Percentiles rank a stretch among this genome's conserved stretches.
These are phyloP conservation scores for Yamadazyma atmosphaerica DNA, from an alignment of 1,139 yeast species.

Conservation along the genomic window DNA sequence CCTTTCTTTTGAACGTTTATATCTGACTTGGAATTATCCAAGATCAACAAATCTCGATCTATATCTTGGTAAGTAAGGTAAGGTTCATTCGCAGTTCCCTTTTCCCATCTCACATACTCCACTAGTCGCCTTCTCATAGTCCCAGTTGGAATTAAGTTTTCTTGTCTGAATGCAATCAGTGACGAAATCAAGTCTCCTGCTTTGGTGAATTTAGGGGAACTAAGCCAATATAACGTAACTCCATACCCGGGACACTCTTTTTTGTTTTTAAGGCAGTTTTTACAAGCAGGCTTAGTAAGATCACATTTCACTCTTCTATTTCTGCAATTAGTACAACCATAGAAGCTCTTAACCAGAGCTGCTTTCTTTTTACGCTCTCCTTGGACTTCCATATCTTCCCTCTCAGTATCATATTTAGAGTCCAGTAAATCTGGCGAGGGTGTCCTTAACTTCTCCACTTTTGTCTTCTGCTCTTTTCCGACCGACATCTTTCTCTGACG, in stretches of 20 bases:
- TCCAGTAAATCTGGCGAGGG: conserved; percentile 2
- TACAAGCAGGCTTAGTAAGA: conserved; percentile 42
- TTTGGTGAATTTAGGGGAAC: conserved; percentile 48
- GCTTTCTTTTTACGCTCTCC: conserved; percentile 8
- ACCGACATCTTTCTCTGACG: background rate
- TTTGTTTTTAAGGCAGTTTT: conserved; percentile 46
- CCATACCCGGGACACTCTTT: conserved; percentile 79
- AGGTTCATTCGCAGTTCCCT: conserved; percentile 32
- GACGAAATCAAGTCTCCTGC: conserved; percentile 16
- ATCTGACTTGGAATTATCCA: conserved; percentile 55
- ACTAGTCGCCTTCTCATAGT: conserved; percentile 62
- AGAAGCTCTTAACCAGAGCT: conserved; percentile 40
- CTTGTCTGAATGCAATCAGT: conserved; percentile 15
- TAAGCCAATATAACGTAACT: conserved; percentile 77
- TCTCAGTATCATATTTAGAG: background rate
- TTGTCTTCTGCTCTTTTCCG: background rate
- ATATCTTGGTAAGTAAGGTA: conserved; percentile 79
- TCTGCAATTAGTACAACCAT: conserved; percentile 56
- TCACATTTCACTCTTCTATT: conserved; percentile 52
- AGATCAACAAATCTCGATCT: conserved; percentile 66
- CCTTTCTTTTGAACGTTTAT: conserved; percentile 32
- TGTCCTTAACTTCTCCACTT: background rate
- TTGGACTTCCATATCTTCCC: background rate
- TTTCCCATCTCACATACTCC: conserved; percentile 71
- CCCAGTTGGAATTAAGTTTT: conserved; percentile 25